These are phyloP conservation scores for Penicillium samsonianum DNA, from an alignment of 495 filamentous ascomycete species.

Conservation along the genomic window DNA sequence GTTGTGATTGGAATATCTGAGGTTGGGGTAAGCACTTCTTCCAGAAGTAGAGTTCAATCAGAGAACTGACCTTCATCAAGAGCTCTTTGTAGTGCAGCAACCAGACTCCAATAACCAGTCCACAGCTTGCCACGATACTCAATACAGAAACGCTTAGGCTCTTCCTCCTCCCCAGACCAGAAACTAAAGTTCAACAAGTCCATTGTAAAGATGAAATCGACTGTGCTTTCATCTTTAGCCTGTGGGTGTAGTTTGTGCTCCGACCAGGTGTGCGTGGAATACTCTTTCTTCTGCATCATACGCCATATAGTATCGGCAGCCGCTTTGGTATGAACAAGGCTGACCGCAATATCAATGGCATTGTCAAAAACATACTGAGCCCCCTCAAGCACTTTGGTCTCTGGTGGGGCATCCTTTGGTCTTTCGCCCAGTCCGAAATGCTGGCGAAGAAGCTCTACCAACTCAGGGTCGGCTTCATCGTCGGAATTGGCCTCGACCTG, in stretches of 20 bases:
- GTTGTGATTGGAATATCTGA: conserved; percentile 85
- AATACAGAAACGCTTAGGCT: conserved; percentile 70
- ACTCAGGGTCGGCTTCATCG: conserved; percentile 84
- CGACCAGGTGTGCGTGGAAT: conserved; percentile 83
- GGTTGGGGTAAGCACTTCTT: conserved; percentile 8
- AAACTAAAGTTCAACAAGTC: conserved; percentile 96
- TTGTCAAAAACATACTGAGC: conserved; percentile 91
- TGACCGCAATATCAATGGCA: conserved; percentile 85
- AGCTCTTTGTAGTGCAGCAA: conserved; percentile 81
- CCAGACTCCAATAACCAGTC: conserved; percentile 95
- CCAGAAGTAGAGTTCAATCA: conserved; percentile 12
- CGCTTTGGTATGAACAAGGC: conserved; percentile 72
- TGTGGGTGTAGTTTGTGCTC: conserved; percentile 90
- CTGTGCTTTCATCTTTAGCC: conserved; percentile 68
- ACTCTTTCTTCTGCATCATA: conserved; percentile 79
- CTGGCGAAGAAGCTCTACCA: conserved; percentile 82
- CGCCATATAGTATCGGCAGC: conserved; percentile 77
- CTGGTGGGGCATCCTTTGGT: conserved; percentile 51
- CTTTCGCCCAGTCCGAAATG: conserved; percentile 63
- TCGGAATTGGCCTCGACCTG: conserved; percentile 56
- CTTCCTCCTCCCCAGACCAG: conserved; percentile 70
- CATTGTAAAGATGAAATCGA: conserved; percentile 95
- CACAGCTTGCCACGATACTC: conserved; percentile 77
- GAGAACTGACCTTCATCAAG: conserved; percentile 74
- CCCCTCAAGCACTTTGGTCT: conserved; percentile 78